Evolutionary conservation across 768 basidiomycete genomes (phyloP).

Genomic region (Podaxis sp.): DNA sequence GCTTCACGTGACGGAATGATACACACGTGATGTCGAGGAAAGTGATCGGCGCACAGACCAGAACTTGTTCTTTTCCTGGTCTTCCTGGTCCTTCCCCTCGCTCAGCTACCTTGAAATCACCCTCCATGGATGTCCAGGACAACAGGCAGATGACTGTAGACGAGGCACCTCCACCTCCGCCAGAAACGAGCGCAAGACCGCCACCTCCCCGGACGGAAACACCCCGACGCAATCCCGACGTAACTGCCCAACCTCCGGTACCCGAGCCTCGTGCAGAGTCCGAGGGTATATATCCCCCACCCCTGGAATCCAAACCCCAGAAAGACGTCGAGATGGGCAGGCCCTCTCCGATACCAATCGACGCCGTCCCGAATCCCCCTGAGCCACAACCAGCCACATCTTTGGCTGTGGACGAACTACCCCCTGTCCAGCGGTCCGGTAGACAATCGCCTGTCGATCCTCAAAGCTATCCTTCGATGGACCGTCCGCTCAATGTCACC

Average conservation of each 20-base stretch:
- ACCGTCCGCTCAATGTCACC: slow-evolving; percentile 87
- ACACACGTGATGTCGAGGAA: slow-evolving; percentile 11
- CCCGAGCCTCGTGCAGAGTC: slow-evolving; percentile 13
- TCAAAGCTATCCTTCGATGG: slow-evolving; percentile 30
- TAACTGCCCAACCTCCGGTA: background rate
- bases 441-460: slow-evolving; percentile 29
- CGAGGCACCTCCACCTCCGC: slow-evolving; percentile 1
- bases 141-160: slow-evolving; percentile 1
- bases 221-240: slow-evolving; percentile 13
- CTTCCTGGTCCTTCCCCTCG: slow-evolving; percentile 16
- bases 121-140: slow-evolving; percentile 18
- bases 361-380: background rate
- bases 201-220: background rate
- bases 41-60: slow-evolving; percentile 35
- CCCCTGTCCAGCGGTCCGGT: slow-evolving; percentile 22
- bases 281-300: background rate
- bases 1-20: background rate
- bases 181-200: slow-evolving; percentile 8
- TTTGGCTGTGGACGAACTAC: slow-evolving; percentile 21
- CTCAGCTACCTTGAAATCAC: slow-evolving; percentile 16
- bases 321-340: slow-evolving; percentile 12
- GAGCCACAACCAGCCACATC: slow-evolving; percentile 43
- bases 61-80: slow-evolving; percentile 22
- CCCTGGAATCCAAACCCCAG: background rate
- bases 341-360: slow-evolving; percentile 12